These are phyloP conservation scores for Sapria himalayana DNA, from an alignment of 345 rosid species.

Conservation along the genomic window DNA sequence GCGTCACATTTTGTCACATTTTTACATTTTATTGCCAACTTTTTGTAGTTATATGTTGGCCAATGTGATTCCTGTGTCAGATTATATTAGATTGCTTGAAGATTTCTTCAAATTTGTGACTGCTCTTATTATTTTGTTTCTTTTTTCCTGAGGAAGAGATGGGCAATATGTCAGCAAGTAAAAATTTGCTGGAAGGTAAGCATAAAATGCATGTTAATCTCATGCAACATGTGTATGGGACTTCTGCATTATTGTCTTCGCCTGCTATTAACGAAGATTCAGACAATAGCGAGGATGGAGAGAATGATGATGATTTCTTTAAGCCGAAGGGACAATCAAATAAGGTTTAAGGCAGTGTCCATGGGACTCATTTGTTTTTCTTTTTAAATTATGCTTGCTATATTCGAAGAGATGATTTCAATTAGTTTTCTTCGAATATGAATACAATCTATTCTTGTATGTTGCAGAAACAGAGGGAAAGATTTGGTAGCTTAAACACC, in stretches of 20 bases:
- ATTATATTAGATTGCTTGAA: neutral
- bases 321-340: slow-evolving; percentile 58
- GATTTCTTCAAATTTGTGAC: slow-evolving; percentile 7
- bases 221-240: slow-evolving; percentile 72
- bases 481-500: slow-evolving; percentile 17
- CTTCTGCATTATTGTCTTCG: slow-evolving; percentile 17
- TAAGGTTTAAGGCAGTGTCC: slow-evolving; percentile 35
- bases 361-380: no score
- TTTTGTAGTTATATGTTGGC: neutral
- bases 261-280: slow-evolving; percentile 16
- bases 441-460: no score
- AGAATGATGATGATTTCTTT: slow-evolving; percentile 59
- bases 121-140: slow-evolving; percentile 7
- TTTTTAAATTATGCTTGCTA: no score
- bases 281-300: slow-evolving; percentile 32
- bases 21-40: neutral
- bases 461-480: slow-evolving; percentile 35
- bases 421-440: no score
- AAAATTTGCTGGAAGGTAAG: slow-evolving; percentile 47
- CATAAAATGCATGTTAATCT: slow-evolving; percentile 30
- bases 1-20: neutral
- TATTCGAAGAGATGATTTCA: no score
- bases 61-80: no score
- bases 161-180: slow-evolving; percentile 79
- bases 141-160: slow-evolving; percentile 20